Evolutionary conservation across 2,329 filamentous ascomycete species (phyloP).

Genomic region (Beauveria brongniartii): DNA sequence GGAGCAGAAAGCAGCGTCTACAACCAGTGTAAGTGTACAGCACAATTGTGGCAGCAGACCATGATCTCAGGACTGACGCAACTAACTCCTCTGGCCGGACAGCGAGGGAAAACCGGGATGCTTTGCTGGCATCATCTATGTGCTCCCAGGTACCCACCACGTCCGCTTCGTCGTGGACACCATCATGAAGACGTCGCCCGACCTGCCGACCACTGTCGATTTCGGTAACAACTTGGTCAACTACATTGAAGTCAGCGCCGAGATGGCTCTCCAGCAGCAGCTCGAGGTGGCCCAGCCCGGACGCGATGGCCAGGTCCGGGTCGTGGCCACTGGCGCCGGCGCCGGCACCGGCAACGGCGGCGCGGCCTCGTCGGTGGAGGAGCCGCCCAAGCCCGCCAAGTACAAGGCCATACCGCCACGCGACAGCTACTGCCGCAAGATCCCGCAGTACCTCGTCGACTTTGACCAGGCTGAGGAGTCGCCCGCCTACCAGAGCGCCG

Average conservation of each 20-base stretch:
- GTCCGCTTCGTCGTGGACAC: slow-evolving; percentile 93
- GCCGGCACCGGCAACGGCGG: slow-evolving; percentile 15
- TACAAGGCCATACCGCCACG: slow-evolving; percentile 41
- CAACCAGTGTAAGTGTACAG: slow-evolving; percentile 64
- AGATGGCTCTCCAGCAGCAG: slow-evolving; percentile 48
- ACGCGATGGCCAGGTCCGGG: slow-evolving; percentile 24
- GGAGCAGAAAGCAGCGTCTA: slow-evolving; percentile 89
- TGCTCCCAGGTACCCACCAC: slow-evolving; percentile 91
- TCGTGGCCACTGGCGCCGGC: slow-evolving; percentile 18
- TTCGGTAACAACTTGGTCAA: slow-evolving; percentile 98
- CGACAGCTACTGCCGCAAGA: slow-evolving; percentile 59
- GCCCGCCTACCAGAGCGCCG: slow-evolving; percentile 64
- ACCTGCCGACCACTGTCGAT: slow-evolving; percentile 89
- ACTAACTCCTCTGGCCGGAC: slow-evolving; percentile 1
- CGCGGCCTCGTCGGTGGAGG: slow-evolving; percentile 28
- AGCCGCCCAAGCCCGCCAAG: slow-evolving; percentile 37
- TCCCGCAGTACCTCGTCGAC: slow-evolving; percentile 81
- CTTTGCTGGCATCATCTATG: slow-evolving; percentile 69
- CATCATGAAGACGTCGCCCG: slow-evolving; percentile 81
- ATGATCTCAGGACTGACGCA: slow-evolving; percentile 16
- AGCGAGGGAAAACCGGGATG: slow-evolving; percentile 52
- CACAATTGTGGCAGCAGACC: neutral
- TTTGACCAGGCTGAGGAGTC: slow-evolving; percentile 79
- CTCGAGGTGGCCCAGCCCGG: slow-evolving; percentile 20
- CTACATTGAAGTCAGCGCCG: slow-evolving; percentile 86